phyloP scores from a whole-genome alignment of 345 rosid species.

The Theobroma cacao region DNA sequence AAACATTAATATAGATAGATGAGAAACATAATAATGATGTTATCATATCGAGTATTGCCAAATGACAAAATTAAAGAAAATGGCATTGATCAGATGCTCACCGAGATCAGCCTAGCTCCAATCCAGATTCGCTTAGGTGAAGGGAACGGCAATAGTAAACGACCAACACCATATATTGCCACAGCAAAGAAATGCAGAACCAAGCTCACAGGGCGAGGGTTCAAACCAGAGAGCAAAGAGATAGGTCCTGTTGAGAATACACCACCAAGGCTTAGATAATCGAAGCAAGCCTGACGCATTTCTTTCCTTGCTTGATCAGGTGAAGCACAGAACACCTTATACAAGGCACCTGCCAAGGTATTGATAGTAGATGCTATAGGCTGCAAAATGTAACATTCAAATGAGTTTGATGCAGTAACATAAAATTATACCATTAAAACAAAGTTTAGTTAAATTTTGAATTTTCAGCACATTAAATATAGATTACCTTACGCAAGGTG shows the following conservation, averaged over 20 bases:
- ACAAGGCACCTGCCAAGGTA: constrained; percentile 44
- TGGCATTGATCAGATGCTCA: background rate
- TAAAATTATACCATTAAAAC: background rate
- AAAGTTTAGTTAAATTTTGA: background rate
- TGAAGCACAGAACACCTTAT: constrained; percentile 44
- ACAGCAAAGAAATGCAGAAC: constrained; percentile 49
- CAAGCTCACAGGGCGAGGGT: constrained; percentile 37
- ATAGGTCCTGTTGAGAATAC: constrained; percentile 43
- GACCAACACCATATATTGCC: constrained; percentile 44
- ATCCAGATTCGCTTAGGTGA: constrained; percentile 48
- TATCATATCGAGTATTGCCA: background rate
- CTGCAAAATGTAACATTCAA: constrained; percentile 25
- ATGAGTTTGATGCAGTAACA: background rate
- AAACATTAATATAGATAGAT: background rate
- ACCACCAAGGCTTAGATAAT: constrained; percentile 41
- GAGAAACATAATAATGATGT: background rate
- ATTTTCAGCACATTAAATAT: background rate
- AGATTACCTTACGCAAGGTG: constrained; percentile 46
- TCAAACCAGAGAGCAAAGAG: constrained; percentile 46
- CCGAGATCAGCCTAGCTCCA: constrained; percentile 43
- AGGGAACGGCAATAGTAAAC: constrained; percentile 44
- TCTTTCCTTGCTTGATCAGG: constrained; percentile 45
- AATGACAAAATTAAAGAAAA: background rate
- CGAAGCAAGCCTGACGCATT: constrained; percentile 46
- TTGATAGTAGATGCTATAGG: constrained; percentile 49